Evolutionary conservation across 805 yeast species (phyloP).

Genomic region (Yarrowia phangngaensis): DNA sequence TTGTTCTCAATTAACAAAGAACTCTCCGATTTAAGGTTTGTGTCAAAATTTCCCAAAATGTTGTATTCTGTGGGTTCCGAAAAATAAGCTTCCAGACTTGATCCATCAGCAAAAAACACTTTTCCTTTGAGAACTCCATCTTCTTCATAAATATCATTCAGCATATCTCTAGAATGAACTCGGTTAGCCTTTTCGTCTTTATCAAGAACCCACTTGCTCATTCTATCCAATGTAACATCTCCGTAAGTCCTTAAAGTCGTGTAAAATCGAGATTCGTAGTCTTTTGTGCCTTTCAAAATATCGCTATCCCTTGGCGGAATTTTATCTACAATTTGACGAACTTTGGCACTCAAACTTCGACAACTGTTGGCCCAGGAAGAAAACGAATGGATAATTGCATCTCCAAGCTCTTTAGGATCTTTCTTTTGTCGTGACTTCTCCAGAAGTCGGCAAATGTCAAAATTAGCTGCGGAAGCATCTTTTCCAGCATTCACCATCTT

Average conservation of each 20-base stretch:
- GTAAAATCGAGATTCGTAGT: slow-evolving; percentile 4
- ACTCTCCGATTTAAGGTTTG: neutral
- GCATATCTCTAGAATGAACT: slow-evolving; percentile 58
- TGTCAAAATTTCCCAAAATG: neutral
- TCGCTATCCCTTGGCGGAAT: slow-evolving; percentile 6
- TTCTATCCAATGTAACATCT: neutral
- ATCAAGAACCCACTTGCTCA: slow-evolving; percentile 10
- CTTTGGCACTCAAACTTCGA: slow-evolving; percentile 12
- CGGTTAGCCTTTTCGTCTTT: slow-evolving; percentile 42
- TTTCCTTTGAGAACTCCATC: slow-evolving; percentile 54
- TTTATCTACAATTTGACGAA: slow-evolving; percentile 11
- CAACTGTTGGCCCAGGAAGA: slow-evolving; percentile 10
- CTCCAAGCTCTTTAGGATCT: slow-evolving; percentile 14
- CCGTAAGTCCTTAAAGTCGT: slow-evolving; percentile 5
- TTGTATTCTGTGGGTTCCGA: neutral
- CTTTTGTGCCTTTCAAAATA: neutral
- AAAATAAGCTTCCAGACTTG: neutral
- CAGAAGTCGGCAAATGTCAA: slow-evolving; percentile 3
- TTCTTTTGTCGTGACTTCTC: slow-evolving; percentile 2
- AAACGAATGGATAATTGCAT: slow-evolving; percentile 13
- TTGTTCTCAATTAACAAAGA: slow-evolving; percentile 1
- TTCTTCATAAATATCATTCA: slow-evolving; percentile 67
- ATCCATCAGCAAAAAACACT: slow-evolving; percentile 58
- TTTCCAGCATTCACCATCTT: neutral
- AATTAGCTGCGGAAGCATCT: too few species aligned